phyloP scores from a whole-genome alignment of 2,329 filamentous ascomycete species.

The Bipolaris gigantea region DNA sequence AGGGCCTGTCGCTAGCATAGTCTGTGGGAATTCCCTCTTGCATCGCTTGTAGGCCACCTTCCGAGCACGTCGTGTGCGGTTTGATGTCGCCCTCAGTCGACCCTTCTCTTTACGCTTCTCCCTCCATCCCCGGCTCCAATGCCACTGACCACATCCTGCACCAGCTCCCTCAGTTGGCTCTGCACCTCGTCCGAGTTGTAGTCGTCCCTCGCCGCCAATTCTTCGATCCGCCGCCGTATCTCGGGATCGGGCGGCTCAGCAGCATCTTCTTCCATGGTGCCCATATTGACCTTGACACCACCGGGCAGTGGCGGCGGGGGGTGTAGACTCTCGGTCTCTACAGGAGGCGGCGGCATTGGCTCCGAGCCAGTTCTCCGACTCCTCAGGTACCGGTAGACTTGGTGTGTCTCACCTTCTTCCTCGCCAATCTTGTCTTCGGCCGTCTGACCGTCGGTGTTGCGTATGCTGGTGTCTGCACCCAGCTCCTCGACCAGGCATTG shows the following conservation, averaged over 20 bases:
- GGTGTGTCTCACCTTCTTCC: constrained; percentile 75
- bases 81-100: constrained; percentile 33
- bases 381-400: constrained; percentile 71
- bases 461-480: constrained; percentile 65
- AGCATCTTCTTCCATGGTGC: constrained; percentile 64
- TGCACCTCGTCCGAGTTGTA: constrained; percentile 83
- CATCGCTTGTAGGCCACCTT: not conserved
- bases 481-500: constrained; percentile 81
- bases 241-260: constrained; percentile 72
- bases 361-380: constrained; percentile 31
- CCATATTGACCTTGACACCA: constrained; percentile 76
- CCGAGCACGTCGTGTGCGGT: not conserved
- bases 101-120: constrained; percentile 47
- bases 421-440: constrained; percentile 77
- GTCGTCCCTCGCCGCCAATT: constrained; percentile 79
- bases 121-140: constrained; percentile 64
- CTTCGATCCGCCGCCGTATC: constrained; percentile 83
- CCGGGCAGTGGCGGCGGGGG: constrained; percentile 68
- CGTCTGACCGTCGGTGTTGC: constrained; percentile 75
- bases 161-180: constrained; percentile 72
- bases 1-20: not conserved
- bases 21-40: not conserved
- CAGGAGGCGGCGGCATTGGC: constrained; percentile 23
- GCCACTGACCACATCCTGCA: constrained; percentile 76
- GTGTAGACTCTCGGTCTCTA: constrained; percentile 31